Evolutionary conservation across 2,329 filamentous ascomycete genomes (phyloP).

Genomic region (Tolypocladium album): DNA sequence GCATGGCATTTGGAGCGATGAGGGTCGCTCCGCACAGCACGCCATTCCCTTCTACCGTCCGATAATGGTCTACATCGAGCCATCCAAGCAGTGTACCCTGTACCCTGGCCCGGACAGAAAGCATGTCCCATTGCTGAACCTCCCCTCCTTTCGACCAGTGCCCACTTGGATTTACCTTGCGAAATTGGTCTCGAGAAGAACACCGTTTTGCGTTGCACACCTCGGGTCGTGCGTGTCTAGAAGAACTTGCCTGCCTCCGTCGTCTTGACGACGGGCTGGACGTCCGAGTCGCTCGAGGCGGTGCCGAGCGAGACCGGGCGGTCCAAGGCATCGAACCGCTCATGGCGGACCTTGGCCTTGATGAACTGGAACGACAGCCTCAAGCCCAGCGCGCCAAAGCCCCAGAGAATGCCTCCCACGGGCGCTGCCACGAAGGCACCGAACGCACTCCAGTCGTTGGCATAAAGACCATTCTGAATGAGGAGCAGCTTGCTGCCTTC

Average conservation of each 20-base stretch:
- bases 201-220: neutral
- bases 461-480: slow-evolving; percentile 63
- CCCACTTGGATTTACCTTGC: neutral
- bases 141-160: neutral
- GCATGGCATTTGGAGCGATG: slow-evolving; percentile 1
- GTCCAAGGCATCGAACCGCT: slow-evolving; percentile 58
- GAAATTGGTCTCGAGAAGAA: neutral
- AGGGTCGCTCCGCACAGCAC: neutral
- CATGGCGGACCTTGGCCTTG: slow-evolving; percentile 44
- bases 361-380: slow-evolving; percentile 50
- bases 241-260: slow-evolving; percentile 44
- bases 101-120: neutral
- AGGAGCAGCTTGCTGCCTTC: slow-evolving; percentile 58
- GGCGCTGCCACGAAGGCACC: slow-evolving; percentile 75
- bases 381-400: slow-evolving; percentile 48
- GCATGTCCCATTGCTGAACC: neutral
- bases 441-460: slow-evolving; percentile 70
- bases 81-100: neutral
- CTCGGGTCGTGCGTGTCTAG: slow-evolving; percentile 14
- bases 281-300: slow-evolving; percentile 5
- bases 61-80: neutral
- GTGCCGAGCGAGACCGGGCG: slow-evolving; percentile 24
- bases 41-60: neutral
- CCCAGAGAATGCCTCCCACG: slow-evolving; percentile 64
- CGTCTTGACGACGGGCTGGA: slow-evolving; percentile 17